A percentile compares a stretch with the other conserved stretches of the same genome.
These are phyloP conservation scores for Bifiguratus adelaidae DNA, from an alignment of 192 early-diverging fungal genomes.

Conservation along the genomic window DNA sequence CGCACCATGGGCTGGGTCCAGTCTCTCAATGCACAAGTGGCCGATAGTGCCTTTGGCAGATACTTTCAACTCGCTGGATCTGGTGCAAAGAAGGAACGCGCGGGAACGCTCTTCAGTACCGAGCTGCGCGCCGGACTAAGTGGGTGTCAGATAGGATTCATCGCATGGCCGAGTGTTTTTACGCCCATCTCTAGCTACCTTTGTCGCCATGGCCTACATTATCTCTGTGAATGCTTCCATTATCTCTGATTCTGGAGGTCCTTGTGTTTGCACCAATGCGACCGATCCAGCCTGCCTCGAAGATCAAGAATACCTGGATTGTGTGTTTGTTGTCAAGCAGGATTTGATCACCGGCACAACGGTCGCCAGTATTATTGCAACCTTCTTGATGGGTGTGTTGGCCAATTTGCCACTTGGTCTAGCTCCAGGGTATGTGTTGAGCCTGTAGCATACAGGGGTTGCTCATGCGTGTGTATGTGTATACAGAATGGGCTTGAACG, in stretches of 20 bases:
- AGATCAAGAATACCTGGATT: conserved; percentile 48
- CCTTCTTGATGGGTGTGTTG: conserved; percentile 52
- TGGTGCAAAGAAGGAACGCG: conserved; percentile 38
- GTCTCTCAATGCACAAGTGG: conserved; percentile 42
- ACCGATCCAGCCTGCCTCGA: conserved; percentile 42
- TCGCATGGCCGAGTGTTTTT: background rate
- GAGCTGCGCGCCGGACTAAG: conserved; percentile 59
- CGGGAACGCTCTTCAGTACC: conserved; percentile 49
- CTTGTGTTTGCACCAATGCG: conserved; percentile 55
- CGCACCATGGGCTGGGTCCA: conserved; percentile 37
- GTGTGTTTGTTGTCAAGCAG: conserved; percentile 49
- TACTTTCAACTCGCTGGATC: conserved; percentile 57
- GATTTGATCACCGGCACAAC: conserved; percentile 69
- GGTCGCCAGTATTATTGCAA: conserved; percentile 51
- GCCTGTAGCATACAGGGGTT: too few species aligned
- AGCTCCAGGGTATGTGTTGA: conserved; percentile 49
- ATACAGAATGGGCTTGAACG: conserved; percentile 63
- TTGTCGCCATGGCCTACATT: conserved; percentile 69
- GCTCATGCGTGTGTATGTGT: background rate
- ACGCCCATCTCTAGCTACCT: conserved; percentile 30
- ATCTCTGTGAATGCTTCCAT: conserved; percentile 66
- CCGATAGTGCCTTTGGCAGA: conserved; percentile 38
- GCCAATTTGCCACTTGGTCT: conserved; percentile 72
- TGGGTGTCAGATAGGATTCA: background rate
- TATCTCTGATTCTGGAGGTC: conserved; percentile 64